Evolutionary conservation across 768 basidiomycete genomes (phyloP).

Genomic region (Serendipita indica): DNA sequence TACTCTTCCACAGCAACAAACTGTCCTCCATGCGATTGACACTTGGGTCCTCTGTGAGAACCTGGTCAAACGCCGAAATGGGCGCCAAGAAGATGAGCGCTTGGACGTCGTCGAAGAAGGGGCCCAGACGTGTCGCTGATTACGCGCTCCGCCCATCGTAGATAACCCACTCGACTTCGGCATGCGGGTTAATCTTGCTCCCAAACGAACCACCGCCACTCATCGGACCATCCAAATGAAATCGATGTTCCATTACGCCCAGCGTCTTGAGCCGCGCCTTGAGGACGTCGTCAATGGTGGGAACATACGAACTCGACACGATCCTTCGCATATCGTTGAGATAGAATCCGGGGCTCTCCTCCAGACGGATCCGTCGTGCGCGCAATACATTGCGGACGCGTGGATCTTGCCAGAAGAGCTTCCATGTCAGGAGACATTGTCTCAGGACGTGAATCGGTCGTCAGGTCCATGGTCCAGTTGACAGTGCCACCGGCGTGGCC

Average conservation of each 20-base stretch:
- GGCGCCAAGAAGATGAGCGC: constrained; percentile 82
- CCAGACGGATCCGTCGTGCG: constrained; percentile 51
- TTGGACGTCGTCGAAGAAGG: constrained; percentile 77
- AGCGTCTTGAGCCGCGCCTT: constrained; percentile 72
- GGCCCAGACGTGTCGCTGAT: constrained; percentile 75
- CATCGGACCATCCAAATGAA: constrained; percentile 33
- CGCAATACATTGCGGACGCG: constrained; percentile 28
- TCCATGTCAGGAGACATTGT: constrained; percentile 29
- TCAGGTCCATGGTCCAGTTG: constrained; percentile 80
- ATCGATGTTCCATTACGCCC: constrained; percentile 67
- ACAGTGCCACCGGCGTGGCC: constrained; percentile 15
- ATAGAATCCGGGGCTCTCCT: constrained; percentile 78
- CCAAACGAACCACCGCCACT: too few species aligned
- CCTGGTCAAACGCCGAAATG: constrained; percentile 78
- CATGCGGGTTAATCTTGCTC: constrained; percentile 19
- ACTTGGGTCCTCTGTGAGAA: constrained; percentile 57
- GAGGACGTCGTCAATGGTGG: constrained; percentile 53
- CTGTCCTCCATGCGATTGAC: constrained; percentile 75
- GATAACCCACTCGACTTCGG: constrained; percentile 60
- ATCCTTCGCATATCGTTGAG: constrained; percentile 69
- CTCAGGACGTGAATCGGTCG: constrained; percentile 59
- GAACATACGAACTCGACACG: constrained; percentile 67
- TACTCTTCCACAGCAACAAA: constrained; percentile 53
- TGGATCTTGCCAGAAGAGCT: constrained; percentile 13
- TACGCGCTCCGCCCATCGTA: constrained; percentile 65